Evolutionary conservation across 192 early-diverging fungal species (phyloP).

Genomic region (Kickxella alabastrina): DNA sequence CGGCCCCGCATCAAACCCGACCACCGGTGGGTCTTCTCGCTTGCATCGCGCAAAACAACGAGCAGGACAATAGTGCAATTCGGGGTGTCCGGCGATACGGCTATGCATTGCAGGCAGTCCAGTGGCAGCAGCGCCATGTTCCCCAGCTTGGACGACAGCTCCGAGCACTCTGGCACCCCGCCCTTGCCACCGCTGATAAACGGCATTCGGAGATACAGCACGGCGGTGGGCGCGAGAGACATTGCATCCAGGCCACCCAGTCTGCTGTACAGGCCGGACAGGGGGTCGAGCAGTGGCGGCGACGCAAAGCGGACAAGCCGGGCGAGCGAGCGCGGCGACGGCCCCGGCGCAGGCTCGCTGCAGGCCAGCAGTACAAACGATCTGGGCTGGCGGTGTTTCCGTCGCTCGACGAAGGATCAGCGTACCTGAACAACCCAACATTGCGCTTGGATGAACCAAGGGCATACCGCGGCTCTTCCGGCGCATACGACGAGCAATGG

Average conservation of each 20-base stretch:
- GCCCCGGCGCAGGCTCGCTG: neutral
- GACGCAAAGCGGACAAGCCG: neutral
- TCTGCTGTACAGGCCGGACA: neutral
- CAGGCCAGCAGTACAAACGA: neutral
- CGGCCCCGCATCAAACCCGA: neutral
- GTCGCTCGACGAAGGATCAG: constrained; percentile 12
- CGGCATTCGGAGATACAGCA: neutral
- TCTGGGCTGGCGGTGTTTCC: constrained; percentile 26
- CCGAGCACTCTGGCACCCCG: neutral
- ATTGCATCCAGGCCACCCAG: neutral
- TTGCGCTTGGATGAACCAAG: constrained; percentile 4
- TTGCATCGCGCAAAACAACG: neutral
- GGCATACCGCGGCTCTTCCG: constrained; percentile 11
- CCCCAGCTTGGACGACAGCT: neutral
- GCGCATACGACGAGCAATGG: constrained; percentile 1
- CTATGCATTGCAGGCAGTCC: neutral
- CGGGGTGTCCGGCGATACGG: neutral
- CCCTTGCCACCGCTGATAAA: neutral
- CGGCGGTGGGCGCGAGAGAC: neutral
- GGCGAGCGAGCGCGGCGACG: too few species aligned
- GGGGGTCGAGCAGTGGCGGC: neutral
- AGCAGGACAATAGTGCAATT: neutral
- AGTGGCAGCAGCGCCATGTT: neutral
- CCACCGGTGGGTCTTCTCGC: too few species aligned
- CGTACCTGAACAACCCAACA: neutral